phyloP scores from a whole-genome alignment of 1,284 basidiomycete species.

The Malassezia pachydermatis region DNA sequence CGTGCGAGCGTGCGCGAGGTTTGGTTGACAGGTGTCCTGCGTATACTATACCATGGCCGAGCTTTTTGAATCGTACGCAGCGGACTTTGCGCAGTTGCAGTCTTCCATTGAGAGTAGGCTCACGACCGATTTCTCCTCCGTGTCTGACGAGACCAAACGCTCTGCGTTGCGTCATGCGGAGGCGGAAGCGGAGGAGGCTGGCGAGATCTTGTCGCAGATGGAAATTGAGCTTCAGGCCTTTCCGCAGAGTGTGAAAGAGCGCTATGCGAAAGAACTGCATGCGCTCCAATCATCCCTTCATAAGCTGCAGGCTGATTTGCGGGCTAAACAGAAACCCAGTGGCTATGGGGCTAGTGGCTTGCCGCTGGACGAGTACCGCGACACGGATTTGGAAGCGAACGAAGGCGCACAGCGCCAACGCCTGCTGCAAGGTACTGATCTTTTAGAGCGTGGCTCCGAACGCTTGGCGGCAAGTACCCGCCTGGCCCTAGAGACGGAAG shows the following conservation, averaged over 20 bases:
- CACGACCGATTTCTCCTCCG: constrained; percentile 15
- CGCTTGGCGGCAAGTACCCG: constrained; percentile 81
- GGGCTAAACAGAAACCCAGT: not conserved
- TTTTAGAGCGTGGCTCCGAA: constrained; percentile 51
- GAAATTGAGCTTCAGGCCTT: constrained; percentile 97
- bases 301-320: constrained; percentile 26
- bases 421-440: constrained; percentile 48
- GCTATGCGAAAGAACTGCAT: constrained; percentile 31
- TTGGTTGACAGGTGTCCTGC: no score
- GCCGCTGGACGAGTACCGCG: constrained; percentile 5
- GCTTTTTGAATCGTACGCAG: constrained; percentile 44
- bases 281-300: constrained; percentile 30
- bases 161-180: constrained; percentile 72
- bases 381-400: constrained; percentile 26
- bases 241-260: constrained; percentile 55
- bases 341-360: constrained; percentile 4
- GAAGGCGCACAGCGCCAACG: constrained; percentile 49
- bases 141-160: constrained; percentile 62
- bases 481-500: constrained; percentile 89
- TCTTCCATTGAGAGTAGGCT: constrained; percentile 30
- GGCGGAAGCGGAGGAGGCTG: constrained; percentile 94
- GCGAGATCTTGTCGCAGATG: constrained; percentile 94
- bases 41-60: constrained; percentile 46
- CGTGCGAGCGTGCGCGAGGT: no score
- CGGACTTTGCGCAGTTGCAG: constrained; percentile 39